phyloP scores from a whole-genome alignment of 257 asterid species.

The Misopates orontium region DNA sequence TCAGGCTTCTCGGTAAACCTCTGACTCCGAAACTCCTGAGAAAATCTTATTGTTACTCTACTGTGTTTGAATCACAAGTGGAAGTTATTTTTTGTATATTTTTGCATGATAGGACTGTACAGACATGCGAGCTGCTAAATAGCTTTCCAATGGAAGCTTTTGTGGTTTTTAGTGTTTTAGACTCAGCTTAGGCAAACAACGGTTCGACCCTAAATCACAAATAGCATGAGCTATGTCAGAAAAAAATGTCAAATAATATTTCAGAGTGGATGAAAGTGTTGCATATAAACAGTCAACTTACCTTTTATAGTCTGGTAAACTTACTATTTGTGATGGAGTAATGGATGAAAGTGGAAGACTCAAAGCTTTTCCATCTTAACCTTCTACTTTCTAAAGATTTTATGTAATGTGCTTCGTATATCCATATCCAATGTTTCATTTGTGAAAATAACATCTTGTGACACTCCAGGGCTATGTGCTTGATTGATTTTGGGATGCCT shows the following conservation, averaged over 20 bases:
- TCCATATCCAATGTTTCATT: not conserved
- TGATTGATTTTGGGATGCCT: slow-evolving; percentile 84
- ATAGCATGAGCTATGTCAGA: not conserved
- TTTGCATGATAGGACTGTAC: not conserved
- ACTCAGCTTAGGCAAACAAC: no score
- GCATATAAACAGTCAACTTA: not conserved
- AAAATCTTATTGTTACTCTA: slow-evolving; percentile 3
- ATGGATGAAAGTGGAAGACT: no score
- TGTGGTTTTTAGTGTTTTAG: not conserved
- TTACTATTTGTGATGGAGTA: no score
- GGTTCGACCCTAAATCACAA: not conserved
- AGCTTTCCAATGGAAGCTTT: not conserved
- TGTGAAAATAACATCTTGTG: slow-evolving; percentile 17
- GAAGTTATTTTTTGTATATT: not conserved
- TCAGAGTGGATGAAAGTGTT: not conserved
- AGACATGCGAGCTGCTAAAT: not conserved
- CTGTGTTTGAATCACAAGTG: not conserved
- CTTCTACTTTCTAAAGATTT: not conserved
- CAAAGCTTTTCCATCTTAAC: no score
- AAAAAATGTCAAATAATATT: no score
- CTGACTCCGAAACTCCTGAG: not conserved
- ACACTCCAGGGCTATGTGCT: slow-evolving; percentile 71
- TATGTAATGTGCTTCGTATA: slow-evolving; percentile 3
- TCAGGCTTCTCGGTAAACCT: no score
- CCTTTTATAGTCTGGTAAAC: not conserved